Percentiles rank a stretch among this genome's conserved stretches.
phyloP scores from a whole-genome alignment of 83 land plant species.

The Diphasiastrum complanatum region DNA sequence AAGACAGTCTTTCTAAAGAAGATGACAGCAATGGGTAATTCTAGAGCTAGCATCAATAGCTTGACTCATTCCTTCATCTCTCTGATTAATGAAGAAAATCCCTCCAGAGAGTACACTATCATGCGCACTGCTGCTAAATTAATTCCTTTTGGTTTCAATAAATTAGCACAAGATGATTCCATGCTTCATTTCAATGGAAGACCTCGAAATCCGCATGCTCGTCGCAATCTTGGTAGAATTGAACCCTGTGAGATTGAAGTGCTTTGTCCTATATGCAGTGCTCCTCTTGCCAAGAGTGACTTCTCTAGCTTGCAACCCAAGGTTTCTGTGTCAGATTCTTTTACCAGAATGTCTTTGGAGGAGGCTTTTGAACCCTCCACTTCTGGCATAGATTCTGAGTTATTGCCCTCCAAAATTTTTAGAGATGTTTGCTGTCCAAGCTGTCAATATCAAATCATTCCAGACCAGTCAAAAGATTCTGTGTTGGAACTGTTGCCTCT shows the following conservation, averaged over 20 bases:
- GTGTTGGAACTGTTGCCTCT: conserved; percentile 45
- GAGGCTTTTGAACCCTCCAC: not conserved
- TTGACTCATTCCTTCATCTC: conserved; percentile 64
- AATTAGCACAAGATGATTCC: conserved; percentile 25
- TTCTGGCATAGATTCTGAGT: not conserved
- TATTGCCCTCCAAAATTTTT: conserved; percentile 7
- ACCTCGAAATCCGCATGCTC: conserved; percentile 21
- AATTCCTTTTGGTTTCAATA: conserved; percentile 72
- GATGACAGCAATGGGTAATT: conserved; percentile 29
- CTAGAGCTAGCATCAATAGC: conserved; percentile 57
- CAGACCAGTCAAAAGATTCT: conserved; percentile 28
- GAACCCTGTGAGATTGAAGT: conserved; percentile 31
- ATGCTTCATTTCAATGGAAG: conserved; percentile 31
- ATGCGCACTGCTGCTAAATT: conserved; percentile 88
- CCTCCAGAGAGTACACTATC: conserved; percentile 83
- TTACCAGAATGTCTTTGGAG: conserved; percentile 11
- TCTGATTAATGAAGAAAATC: conserved; percentile 80
- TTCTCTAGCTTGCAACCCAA: conserved; percentile 4
- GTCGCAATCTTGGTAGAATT: not conserved
- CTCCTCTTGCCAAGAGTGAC: conserved; percentile 58
- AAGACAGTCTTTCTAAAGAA: conserved; percentile 36
- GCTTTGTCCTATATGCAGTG: conserved; percentile 65
- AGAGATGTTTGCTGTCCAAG: conserved; percentile 51
- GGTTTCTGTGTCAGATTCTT: conserved; percentile 2
- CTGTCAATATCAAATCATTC: conserved; percentile 76